These are phyloP conservation scores for Hypoxylon fuscum DNA, from an alignment of 495 filamentous ascomycete genomes.

Conservation along the genomic window DNA sequence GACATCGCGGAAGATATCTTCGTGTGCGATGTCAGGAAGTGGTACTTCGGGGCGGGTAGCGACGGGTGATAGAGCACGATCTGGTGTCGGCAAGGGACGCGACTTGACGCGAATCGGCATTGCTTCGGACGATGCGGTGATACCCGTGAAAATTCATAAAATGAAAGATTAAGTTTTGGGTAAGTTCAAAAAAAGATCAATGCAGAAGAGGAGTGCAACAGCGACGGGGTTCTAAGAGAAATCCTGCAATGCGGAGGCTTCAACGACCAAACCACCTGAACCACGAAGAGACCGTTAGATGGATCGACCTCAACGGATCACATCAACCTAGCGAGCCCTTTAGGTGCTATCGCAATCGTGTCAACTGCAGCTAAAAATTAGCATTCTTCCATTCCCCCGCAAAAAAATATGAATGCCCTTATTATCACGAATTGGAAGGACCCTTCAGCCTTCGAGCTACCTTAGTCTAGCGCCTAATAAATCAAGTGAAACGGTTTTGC, in stretches of 20 bases:
- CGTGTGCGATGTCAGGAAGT: constrained; percentile 68
- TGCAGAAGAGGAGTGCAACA: constrained; percentile 1
- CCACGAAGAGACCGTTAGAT: background rate
- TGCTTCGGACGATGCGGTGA: background rate
- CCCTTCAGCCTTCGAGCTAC: background rate
- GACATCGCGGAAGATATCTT: constrained; percentile 72
- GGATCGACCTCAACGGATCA: background rate
- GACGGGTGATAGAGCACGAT: constrained; percentile 35
- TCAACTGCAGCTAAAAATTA: constrained; percentile 26
- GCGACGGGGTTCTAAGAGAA: background rate
- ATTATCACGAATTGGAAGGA: background rate
- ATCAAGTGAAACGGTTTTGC: background rate
- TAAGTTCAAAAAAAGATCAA: background rate
- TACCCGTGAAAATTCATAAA: background rate
- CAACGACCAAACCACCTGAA: too few species aligned
- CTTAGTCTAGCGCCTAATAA: background rate
- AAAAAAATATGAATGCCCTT: constrained; percentile 1
- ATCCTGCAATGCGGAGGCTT: too few species aligned
- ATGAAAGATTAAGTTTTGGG: background rate
- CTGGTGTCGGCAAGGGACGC: constrained; percentile 35
- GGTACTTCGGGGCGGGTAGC: constrained; percentile 40
- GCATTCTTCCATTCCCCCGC: constrained; percentile 10
- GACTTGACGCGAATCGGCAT: constrained; percentile 61
- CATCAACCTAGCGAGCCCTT: too few species aligned
- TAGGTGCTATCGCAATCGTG: constrained; percentile 9